Evolutionary conservation across 148 eudicot genomes (phyloP).

Genomic region (Persicaria tinctoria): DNA sequence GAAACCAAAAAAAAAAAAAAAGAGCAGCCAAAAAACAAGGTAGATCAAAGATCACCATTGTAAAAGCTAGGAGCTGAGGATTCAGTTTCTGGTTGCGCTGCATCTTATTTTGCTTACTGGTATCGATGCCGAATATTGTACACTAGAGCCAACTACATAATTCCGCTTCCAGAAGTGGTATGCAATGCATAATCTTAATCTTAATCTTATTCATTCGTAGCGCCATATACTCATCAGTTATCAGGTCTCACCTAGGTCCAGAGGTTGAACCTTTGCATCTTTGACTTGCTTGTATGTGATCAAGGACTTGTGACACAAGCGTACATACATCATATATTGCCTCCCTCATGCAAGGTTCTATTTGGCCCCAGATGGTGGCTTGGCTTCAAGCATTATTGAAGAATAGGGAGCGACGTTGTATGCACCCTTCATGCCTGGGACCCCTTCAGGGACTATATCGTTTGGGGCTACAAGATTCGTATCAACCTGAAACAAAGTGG

Average conservation of each 20-base stretch:
- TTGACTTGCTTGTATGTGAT: background rate
- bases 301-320: background rate
- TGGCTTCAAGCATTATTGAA: constrained; percentile 77
- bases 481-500: constrained; percentile 57
- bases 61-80: too few species aligned
- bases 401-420: constrained; percentile 77
- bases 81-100: too few species aligned
- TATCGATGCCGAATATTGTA: background rate
- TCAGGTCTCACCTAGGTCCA: background rate
- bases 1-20: too few species aligned
- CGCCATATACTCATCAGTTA: background rate
- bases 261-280: background rate
- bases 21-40: too few species aligned
- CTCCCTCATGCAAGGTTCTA: background rate
- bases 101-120: background rate
- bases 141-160: background rate
- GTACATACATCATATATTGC: background rate
- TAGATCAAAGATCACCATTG: too few species aligned
- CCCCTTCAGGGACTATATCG: constrained; percentile 68
- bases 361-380: constrained; percentile 15
- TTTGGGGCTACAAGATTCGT: constrained; percentile 74
- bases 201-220: background rate
- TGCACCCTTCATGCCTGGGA: constrained; percentile 39
- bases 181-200: background rate
- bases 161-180: background rate